Conservation (phyloP, 345 rosid genomes). For the Cardamine chenopodiifolia region DNA sequence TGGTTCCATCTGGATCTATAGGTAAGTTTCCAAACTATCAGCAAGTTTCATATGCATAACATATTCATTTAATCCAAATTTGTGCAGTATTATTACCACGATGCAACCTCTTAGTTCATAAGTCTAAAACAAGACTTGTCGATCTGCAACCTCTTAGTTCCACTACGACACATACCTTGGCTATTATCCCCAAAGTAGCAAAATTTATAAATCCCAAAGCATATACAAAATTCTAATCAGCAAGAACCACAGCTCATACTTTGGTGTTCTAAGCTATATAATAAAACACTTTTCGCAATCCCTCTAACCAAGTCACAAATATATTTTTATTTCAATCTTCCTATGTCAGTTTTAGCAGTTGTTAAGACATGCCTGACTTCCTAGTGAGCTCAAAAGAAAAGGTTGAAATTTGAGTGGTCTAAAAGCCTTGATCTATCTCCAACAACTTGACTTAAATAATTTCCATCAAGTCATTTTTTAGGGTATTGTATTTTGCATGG, state of each 20-base stretch:
- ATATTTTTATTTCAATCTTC: neutral
- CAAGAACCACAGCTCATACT: neutral
- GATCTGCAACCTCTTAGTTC: neutral
- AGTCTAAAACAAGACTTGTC: neutral
- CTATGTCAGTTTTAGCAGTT: neutral
- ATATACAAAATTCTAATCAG: slow-evolving; percentile 10
- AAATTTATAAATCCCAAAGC: neutral
- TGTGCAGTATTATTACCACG: neutral
- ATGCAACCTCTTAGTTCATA: neutral
- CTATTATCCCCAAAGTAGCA: neutral
- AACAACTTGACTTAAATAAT: slow-evolving; percentile 6
- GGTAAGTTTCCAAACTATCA: slow-evolving; percentile 28
- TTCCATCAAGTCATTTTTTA: slow-evolving; percentile 17
- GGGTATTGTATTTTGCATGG: neutral
- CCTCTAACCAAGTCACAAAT: neutral
- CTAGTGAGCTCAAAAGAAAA: slow-evolving; percentile 18
- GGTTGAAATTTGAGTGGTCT: slow-evolving; percentile 9
- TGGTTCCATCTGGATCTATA: neutral
- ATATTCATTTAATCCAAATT: neutral
- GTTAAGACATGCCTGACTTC: slow-evolving; percentile 7
- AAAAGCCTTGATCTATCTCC: slow-evolving; percentile 2
- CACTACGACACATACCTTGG: slow-evolving; percentile 23
- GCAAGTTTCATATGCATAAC: neutral
- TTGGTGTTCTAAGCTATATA: neutral
- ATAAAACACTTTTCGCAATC: neutral